Evolutionary conservation across 2,329 filamentous ascomycete species (phyloP).

Genomic region (Chaetomiaceae sp.): DNA sequence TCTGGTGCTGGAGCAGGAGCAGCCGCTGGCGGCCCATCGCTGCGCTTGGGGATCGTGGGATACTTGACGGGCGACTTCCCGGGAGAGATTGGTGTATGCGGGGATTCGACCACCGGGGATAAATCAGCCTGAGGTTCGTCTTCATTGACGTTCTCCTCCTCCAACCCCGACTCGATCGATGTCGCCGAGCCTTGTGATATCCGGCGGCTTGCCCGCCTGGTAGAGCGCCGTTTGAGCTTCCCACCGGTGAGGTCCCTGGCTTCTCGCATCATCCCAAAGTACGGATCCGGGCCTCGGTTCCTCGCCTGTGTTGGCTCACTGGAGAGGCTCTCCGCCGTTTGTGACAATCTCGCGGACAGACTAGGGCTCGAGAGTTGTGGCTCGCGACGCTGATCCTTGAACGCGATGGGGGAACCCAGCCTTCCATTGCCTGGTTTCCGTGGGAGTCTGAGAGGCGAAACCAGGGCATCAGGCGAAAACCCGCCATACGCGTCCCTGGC

Average conservation of each 20-base stretch:
- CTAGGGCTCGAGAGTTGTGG: conserved; percentile 35
- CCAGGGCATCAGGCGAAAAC: conserved; percentile 18
- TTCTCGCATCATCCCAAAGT: conserved; percentile 15
- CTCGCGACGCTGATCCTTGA: conserved; percentile 27
- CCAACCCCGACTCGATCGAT: conserved; percentile 34
- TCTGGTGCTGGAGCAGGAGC: background rate
- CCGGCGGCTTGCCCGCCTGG: conserved; percentile 16
- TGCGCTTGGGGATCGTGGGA: conserved; percentile 18
- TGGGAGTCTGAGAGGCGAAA: conserved; percentile 22
- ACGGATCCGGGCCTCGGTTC: conserved; percentile 14
- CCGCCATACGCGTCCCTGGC: conserved; percentile 18
- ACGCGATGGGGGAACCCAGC: conserved; percentile 25
- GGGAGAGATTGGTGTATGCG: conserved; percentile 26
- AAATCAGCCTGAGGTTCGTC: conserved; percentile 32
- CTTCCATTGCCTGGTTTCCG: conserved; percentile 27
- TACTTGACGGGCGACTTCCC: conserved; percentile 25
- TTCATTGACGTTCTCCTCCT: conserved; percentile 20
- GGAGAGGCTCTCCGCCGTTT: conserved; percentile 16
- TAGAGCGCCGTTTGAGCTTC: conserved; percentile 16
- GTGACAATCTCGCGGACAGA: conserved; percentile 31
- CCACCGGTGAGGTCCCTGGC: conserved; percentile 15
- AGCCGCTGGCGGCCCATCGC: background rate
- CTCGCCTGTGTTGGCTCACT: conserved; percentile 21
- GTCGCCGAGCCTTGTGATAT: conserved; percentile 35
- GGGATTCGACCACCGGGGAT: conserved; percentile 48